Evolutionary conservation across 2,329 filamentous ascomycete genomes (phyloP), one percentile per base, ranked within the genome.

Genomic region (Fusarium compactum): DNA sequence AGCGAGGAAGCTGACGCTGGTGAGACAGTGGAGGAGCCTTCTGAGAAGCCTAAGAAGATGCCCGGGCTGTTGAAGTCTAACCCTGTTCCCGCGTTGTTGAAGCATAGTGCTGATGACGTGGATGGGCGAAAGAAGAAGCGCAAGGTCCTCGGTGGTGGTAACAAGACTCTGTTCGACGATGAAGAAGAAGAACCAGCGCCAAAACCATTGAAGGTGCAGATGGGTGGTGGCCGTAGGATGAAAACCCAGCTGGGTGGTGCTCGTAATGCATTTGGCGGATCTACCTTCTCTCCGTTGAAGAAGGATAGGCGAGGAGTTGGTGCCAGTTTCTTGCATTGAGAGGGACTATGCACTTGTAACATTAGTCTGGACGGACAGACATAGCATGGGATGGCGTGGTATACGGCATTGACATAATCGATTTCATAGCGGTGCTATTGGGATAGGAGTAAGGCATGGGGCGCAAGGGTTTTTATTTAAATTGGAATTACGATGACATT

Each of bases 261-360:
- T n/a, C 78, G 81, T 45, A 84, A 80, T 75, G 86, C 80, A 0
- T 87, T 91, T 54, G 74, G 84, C 15, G 83, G 83, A 15, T 81
- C 81, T 20, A 76, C 84, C 6, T 94, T 94, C 77, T 94, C 91
- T 20, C 92, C 92, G 10, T 80, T 94, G 63, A 94, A 94, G 81
- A 87, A 87, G 76, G 89, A 93, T 53, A 86, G 87, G 62, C 87
- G 89, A 65, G 88, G 89, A 32, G 85, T 87, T 6, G 84, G 85
- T 65, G 88, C 89, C 57, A 91, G 89, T 74, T 91, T 91, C 71
- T 77, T 89, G 62, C 85, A 81, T 57, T 87, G 32, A 29, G 46
- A 24, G 20, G 47, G 20, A 44, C 24, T 34, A 14, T 29, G 41
- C 20, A 29, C 25, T 43, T 46, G 41, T 51, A 20, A 60, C 16